Evolutionary conservation across 2,329 filamentous ascomycete species (phyloP).

Genomic region (Monascus ruber): DNA sequence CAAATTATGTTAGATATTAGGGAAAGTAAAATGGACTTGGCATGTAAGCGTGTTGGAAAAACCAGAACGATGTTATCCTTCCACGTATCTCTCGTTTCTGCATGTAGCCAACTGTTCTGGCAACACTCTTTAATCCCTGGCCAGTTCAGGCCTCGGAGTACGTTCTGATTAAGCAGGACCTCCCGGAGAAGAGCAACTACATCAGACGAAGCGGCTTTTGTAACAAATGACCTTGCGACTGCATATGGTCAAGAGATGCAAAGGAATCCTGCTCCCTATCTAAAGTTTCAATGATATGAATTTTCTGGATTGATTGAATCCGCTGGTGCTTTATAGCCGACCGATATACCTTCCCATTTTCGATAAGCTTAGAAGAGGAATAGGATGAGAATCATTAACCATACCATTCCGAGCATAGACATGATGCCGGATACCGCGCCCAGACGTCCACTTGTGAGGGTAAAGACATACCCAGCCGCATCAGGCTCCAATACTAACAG

Average conservation of each 20-base stretch:
- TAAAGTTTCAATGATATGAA: not conserved
- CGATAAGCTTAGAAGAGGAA: not conserved
- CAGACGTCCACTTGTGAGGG: not conserved
- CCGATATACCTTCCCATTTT: not conserved
- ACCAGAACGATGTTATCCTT: not conserved
- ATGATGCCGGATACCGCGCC: not conserved
- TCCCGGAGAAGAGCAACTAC: not conserved
- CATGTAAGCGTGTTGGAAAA: not conserved
- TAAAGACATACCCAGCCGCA: not conserved
- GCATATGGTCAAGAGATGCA: constrained; percentile 1
- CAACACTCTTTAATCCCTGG: not conserved
- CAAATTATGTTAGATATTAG: not conserved
- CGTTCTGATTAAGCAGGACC: not conserved
- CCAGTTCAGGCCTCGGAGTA: not conserved
- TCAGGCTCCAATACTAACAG: not conserved
- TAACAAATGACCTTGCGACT: constrained; percentile 6
- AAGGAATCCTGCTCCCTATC: constrained; percentile 7
- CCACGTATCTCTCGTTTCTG: not conserved
- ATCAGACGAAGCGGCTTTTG: constrained; percentile 1
- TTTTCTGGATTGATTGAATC: not conserved
- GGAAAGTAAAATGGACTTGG: not conserved
- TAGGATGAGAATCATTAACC: not conserved
- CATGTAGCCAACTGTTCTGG: not conserved
- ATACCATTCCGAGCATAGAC: not conserved
- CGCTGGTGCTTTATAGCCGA: not conserved